A percentile compares a stretch with the other conserved stretches of the same genome.
Conservation (phyloP, 2,329 filamentous ascomycete genomes). For the Beauveria rudraprayagi region DNA sequence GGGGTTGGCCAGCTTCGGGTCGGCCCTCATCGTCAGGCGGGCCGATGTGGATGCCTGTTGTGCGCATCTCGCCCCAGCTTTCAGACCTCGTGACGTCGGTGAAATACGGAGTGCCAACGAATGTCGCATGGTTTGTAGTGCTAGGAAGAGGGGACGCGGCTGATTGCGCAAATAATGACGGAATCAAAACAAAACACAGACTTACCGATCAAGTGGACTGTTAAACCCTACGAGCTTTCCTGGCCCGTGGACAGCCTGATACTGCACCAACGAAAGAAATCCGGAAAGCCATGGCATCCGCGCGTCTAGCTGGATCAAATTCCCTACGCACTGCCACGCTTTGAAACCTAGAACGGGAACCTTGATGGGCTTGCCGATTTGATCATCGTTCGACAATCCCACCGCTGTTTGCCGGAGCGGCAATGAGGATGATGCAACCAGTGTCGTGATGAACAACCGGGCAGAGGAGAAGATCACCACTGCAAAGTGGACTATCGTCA, state of each 20-base stretch:
- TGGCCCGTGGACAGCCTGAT: slow-evolving; percentile 64
- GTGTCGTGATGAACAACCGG: slow-evolving; percentile 55
- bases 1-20: slow-evolving; percentile 5
- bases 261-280: slow-evolving; percentile 66
- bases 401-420: slow-evolving; percentile 37
- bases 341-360: slow-evolving; percentile 69
- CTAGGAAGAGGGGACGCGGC: neutral
- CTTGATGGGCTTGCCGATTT: slow-evolving; percentile 23
- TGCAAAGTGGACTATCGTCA: slow-evolving; percentile 46
- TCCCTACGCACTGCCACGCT: slow-evolving; percentile 65
- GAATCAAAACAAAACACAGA: slow-evolving; percentile 15
- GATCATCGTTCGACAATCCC: slow-evolving; percentile 16
- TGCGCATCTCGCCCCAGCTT: neutral
- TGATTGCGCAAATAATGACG: neutral
- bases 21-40: slow-evolving; percentile 1
- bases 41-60: neutral
- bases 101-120: neutral
- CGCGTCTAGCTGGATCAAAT: slow-evolving; percentile 62
- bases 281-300: slow-evolving; percentile 91
- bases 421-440: slow-evolving; percentile 60
- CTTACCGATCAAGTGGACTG: slow-evolving; percentile 86
- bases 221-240: slow-evolving; percentile 67
- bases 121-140: neutral
- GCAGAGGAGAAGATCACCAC: slow-evolving; percentile 52
- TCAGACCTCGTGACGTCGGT: neutral